phyloP scores from a whole-genome alignment of 1,284 basidiomycete genomes.

The Agaricales sp. region DNA sequence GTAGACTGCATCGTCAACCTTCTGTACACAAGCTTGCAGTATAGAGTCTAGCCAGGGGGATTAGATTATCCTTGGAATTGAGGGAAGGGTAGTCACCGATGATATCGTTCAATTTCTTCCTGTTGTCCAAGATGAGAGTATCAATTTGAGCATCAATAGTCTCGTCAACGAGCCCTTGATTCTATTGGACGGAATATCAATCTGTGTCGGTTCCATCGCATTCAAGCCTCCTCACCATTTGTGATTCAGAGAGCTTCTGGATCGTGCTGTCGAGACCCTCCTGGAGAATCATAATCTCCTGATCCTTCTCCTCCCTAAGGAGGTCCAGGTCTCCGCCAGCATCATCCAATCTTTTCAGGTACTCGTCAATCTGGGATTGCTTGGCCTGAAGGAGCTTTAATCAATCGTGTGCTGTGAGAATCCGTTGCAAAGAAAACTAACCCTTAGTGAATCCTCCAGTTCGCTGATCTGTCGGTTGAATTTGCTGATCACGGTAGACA shows the following conservation, averaged over 20 bases:
- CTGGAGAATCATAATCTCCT: constrained; percentile 92
- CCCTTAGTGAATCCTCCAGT: constrained; percentile 87
- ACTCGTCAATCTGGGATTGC: constrained; percentile 90
- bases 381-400: constrained; percentile 51
- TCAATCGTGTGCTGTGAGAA: constrained; percentile 7
- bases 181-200: constrained; percentile 29
- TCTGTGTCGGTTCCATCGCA: constrained; percentile 9
- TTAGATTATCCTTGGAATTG: constrained; percentile 8
- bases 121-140: constrained; percentile 92
- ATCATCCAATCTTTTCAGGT: constrained; percentile 72
- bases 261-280: constrained; percentile 95
- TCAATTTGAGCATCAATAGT: constrained; percentile 95
- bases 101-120: constrained; percentile 97
- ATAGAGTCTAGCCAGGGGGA: constrained; percentile 74
- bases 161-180: constrained; percentile 76
- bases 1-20: constrained; percentile 95
- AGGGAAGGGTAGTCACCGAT: constrained; percentile 60
- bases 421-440: constrained; percentile 28
- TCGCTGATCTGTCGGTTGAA: constrained; percentile 96
- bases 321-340: constrained; percentile 70
- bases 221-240: background rate
- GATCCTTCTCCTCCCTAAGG: constrained; percentile 90
- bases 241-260: constrained; percentile 26
- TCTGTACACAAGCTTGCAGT: constrained; percentile 91
- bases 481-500: constrained; percentile 80